A percentile compares a stretch with the other conserved stretches of the same genome.
phyloP scores from a whole-genome alignment of 2,329 filamentous ascomycete genomes.

The Plenodomus tracheiphilus region DNA sequence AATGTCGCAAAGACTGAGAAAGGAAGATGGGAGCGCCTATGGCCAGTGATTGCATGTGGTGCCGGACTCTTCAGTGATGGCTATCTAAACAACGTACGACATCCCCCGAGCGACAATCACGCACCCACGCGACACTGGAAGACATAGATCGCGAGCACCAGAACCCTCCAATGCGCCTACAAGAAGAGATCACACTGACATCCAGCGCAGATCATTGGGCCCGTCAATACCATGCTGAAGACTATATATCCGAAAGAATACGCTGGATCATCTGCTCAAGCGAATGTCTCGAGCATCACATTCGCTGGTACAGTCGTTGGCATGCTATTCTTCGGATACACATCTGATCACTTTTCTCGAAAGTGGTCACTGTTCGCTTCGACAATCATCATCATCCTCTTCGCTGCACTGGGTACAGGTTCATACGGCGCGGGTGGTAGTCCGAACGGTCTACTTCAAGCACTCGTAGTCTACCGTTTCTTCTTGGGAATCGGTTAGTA shows the following conservation, averaged over 20 bases:
- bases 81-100: slow-evolving; percentile 78
- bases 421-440: slow-evolving; percentile 75
- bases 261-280: slow-evolving; percentile 66
- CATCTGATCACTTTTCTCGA: slow-evolving; percentile 81
- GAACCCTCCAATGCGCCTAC: neutral
- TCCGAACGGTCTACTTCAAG: slow-evolving; percentile 72
- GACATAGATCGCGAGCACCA: slow-evolving; percentile 5
- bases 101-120: too few relatives aligned
- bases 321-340: slow-evolving; percentile 78
- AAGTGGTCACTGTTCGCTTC: slow-evolving; percentile 80
- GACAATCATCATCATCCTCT: slow-evolving; percentile 81
- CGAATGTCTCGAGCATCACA: slow-evolving; percentile 78
- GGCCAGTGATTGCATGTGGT: slow-evolving; percentile 84
- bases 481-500: slow-evolving; percentile 61
- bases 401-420: slow-evolving; percentile 76
- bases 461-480: slow-evolving; percentile 81
- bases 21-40: slow-evolving; percentile 52
- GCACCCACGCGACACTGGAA: too few relatives aligned
- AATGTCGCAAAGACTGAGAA: slow-evolving; percentile 39
- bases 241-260: slow-evolving; percentile 72
- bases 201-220: slow-evolving; percentile 72
- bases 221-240: slow-evolving; percentile 76
- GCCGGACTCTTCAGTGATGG: slow-evolving; percentile 90
- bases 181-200: slow-evolving; percentile 12
- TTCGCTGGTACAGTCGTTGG: slow-evolving; percentile 87